Conservation (phyloP, 768 basidiomycete species). For the Kwoniella pini region DNA sequence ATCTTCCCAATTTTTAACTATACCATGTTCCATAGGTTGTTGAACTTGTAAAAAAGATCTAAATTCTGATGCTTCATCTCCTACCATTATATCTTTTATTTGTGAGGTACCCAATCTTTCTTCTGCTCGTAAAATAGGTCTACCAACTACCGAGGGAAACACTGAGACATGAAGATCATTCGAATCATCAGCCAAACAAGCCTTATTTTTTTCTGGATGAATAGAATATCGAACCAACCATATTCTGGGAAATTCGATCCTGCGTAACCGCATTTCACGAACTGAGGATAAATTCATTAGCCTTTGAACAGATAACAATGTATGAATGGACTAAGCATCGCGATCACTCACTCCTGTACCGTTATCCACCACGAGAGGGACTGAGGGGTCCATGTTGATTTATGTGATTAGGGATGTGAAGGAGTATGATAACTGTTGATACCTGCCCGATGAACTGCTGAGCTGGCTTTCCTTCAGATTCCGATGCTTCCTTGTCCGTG, state of each 20-base stretch:
- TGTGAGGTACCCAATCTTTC: constrained; percentile 81
- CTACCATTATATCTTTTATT: constrained; percentile 98
- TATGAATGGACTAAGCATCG: neutral
- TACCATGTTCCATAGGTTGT: constrained; percentile 99
- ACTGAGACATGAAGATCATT: constrained; percentile 55
- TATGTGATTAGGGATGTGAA: neutral
- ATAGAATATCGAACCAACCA: constrained; percentile 62
- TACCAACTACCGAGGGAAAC: constrained; percentile 94
- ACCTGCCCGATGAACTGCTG: too few relatives aligned
- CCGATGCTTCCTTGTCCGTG: too few relatives aligned
- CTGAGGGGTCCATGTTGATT: constrained; percentile 55
- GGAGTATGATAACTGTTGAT: neutral
- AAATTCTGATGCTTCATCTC: constrained; percentile 91
- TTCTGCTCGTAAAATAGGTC: constrained; percentile 95
- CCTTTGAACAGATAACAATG: neutral
- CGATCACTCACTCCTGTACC: constrained; percentile 73
- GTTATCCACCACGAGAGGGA: constrained; percentile 75
- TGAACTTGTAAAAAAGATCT: constrained; percentile 95
- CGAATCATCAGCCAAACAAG: too few relatives aligned
- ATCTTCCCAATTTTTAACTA: constrained; percentile 98
- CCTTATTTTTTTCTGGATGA: too few relatives aligned
- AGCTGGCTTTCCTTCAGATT: too few relatives aligned
- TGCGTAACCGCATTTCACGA: constrained; percentile 87
- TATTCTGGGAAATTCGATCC: constrained; percentile 94
- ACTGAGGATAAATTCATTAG: constrained; percentile 59